Evolutionary conservation across 768 basidiomycete species (phyloP).

Genomic region (Kwoniella heveanensis): DNA sequence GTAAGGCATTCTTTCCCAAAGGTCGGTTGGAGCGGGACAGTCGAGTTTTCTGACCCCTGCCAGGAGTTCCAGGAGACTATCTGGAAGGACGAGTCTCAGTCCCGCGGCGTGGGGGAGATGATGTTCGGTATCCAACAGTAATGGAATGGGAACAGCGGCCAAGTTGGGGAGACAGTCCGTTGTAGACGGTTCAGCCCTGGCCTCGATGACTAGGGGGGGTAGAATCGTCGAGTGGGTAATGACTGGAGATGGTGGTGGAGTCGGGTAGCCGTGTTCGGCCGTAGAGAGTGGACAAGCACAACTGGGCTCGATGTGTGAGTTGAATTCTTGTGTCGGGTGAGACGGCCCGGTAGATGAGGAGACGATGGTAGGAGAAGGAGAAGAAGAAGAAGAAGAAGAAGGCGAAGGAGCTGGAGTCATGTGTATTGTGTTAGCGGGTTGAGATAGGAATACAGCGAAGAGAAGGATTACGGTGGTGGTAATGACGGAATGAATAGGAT

Average conservation of each 20-base stretch:
- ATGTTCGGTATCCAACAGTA: conserved; percentile 24
- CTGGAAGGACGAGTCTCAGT: conserved; percentile 22
- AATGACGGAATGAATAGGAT: background rate
- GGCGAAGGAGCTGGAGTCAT: background rate
- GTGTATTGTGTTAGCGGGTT: background rate
- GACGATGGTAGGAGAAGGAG: background rate
- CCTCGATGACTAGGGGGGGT: background rate
- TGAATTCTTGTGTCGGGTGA: background rate
- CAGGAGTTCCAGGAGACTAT: conserved; percentile 22
- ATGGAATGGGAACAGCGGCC: conserved; percentile 14
- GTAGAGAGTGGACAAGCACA: background rate
- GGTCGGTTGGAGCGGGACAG: background rate
- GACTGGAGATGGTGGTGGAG: conserved; percentile 35
- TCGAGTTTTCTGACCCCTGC: conserved; percentile 30
- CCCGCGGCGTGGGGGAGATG: conserved; percentile 30
- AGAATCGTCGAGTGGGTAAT: conserved; percentile 13
- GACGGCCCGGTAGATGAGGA: background rate
- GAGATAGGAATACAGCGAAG: too few species aligned
- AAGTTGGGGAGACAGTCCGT: background rate
- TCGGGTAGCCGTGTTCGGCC: conserved; percentile 27
- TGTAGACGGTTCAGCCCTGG: background rate
- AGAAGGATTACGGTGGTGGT: background rate
- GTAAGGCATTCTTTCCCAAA: conserved; percentile 46
- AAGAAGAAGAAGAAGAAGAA: background rate
- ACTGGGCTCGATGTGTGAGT: conserved; percentile 7